Evolutionary conservation across 345 rosid species (phyloP), one percentile per base, ranked within the genome.

Genomic region (Eucalyptus pumila): DNA sequence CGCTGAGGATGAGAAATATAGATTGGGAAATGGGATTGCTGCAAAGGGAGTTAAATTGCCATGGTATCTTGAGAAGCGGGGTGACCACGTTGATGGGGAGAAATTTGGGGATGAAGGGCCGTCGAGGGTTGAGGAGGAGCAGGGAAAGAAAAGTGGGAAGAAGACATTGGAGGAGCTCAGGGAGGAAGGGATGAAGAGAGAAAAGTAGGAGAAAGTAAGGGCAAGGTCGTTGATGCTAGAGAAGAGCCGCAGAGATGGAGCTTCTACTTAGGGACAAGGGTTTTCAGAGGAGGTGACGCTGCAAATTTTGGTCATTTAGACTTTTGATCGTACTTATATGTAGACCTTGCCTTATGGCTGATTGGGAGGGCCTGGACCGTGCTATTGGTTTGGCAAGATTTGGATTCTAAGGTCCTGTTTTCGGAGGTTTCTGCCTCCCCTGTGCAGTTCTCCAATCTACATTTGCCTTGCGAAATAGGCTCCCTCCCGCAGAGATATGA

Each of bases 41-140:
- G 99, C 98, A 83, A 98, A 96, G 91, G 98, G 99, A 56, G 97
- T 96, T 85, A 97, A 96, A 91, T 89, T 94, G 94, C 97, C 98
- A 2, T 98, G 99, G 99, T 97, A 96, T 89, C 93, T 97, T 86
- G 96, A 95, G 91, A 96, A 67, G 93, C 92, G 92, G 50, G 90
- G 90, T 19, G 89, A 47, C 86, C 93, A 94, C 85, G 92, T 40
- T 21, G 76, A 85, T 42, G 92, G 44, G 16, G 94, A 88, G 86
- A 90, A 48, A 50, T 90, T 50, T 86, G 91, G 37, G 40, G 92
- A 90, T 60, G 92, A 91, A 51, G 88, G 91, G 47, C 90, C 86
- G 2, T 47, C 58, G 23, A 90, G 91, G 91, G 90, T 85, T 49
- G 81, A 15, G 21, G 87, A 88, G 87, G 90, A 91, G 87, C 93